Evolutionary conservation across 176 grass and related monocot genomes (phyloP), one percentile per base, ranked within the genome.

Genomic region (Bolboschoenus planiculmis): DNA sequence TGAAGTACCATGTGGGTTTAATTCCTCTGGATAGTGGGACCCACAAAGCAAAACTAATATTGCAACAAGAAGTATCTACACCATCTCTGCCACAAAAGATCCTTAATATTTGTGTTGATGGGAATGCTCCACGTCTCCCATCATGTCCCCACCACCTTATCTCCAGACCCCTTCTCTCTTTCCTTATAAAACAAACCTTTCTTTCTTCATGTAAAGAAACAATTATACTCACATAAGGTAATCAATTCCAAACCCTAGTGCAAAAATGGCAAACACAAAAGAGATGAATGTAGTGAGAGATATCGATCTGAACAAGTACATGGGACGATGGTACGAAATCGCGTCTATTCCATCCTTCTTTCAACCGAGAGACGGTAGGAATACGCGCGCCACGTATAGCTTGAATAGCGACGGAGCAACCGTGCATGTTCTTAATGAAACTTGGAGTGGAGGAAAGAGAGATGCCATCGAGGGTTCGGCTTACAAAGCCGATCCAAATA

Each of bases 291-390:
- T 92, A 82, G 92, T 97, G 85, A 83, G 42, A 2, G 88, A 87
- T 5, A 83, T 97, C 37, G 90, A 97, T 86, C 30, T 97, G 39
- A 63, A 83, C 20, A 79, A 86, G 55, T 97, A 97, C 86, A 94
- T 97, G 95, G 95, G 95, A 21, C 88, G 92, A 75, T 97, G 95
- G 95, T 97, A 97, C 81, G 92, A 97, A 83, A 88, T 97, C 24
- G 95, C 95, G 13, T 92, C 86, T n/a, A 10, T 97, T 20, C 92
- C 91, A 5, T 72, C 64, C 18, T 90, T 90, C 56, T 94, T 94
- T 88, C 87, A 97, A 85, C 95, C 95, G 2, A 85, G 87, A n/a
- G 83, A 97, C 85, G 95, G 95, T 0, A 78, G 30, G 9, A 18
- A 90, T 83, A 97, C 92, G 40, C 90, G 95, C 8, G 95, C 95